A percentile compares a stretch with the other conserved stretches of the same genome.
phyloP scores from a whole-genome alignment of 192 early-diverging fungal genomes.

The Powellomyces hirtus region DNA sequence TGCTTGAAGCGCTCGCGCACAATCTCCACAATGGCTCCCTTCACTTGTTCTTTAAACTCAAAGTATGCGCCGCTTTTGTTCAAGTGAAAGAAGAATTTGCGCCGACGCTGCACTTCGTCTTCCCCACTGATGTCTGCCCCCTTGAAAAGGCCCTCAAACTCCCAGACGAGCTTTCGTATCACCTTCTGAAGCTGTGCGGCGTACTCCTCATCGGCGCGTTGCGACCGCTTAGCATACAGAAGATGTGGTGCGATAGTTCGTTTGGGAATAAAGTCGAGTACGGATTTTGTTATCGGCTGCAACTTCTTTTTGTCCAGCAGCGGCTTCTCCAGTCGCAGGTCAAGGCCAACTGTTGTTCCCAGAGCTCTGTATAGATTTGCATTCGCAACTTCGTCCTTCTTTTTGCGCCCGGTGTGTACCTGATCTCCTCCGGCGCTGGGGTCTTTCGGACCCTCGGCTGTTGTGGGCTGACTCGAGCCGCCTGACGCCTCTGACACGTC shows the following conservation, averaged over 20 bases:
- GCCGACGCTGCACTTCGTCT: slow-evolving; percentile 38
- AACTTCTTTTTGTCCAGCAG: slow-evolving; percentile 58
- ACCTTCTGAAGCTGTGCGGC: slow-evolving; percentile 48
- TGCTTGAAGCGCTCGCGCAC: slow-evolving; percentile 55
- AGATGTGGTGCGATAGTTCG: slow-evolving; percentile 41
- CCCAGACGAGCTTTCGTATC: slow-evolving; percentile 47
- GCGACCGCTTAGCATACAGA: slow-evolving; percentile 45
- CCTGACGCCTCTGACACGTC: slow-evolving; percentile 10
- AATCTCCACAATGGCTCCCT: slow-evolving; percentile 52
- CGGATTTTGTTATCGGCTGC: slow-evolving; percentile 56
- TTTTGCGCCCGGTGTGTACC: background rate
- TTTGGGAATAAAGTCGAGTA: slow-evolving; percentile 53
- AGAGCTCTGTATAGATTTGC: slow-evolving; percentile 42
- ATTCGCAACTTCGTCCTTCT: background rate
- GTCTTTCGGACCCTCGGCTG: background rate
- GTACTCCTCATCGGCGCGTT: slow-evolving; percentile 51
- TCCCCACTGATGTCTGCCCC: background rate
- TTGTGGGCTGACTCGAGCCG: background rate
- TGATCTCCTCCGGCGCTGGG: background rate
- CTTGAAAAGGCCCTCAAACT: slow-evolving; percentile 34
- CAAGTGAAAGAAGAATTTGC: slow-evolving; percentile 57
- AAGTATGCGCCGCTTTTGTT: slow-evolving; percentile 62
- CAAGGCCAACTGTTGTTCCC: slow-evolving; percentile 42
- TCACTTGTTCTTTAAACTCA: slow-evolving; percentile 57
- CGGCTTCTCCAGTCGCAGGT: slow-evolving; percentile 47